These are phyloP conservation scores for Nakazawaea laoshanensis DNA, from an alignment of 805 yeast genomes.

Conservation along the genomic window DNA sequence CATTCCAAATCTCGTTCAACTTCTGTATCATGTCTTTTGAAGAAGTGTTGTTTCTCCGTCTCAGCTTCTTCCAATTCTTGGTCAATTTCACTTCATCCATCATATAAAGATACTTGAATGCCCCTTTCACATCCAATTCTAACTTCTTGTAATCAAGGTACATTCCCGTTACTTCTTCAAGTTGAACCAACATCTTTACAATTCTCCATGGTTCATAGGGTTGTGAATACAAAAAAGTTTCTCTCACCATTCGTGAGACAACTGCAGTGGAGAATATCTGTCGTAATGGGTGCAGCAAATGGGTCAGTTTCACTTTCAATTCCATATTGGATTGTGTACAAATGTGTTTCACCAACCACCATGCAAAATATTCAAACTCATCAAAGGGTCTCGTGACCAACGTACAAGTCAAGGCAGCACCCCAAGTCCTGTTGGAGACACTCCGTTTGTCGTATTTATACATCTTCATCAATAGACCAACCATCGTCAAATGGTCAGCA, in stretches of 20 bases:
- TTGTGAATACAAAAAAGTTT: slow-evolving; percentile 14
- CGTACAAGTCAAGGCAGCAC: slow-evolving; percentile 10
- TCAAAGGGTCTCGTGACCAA: slow-evolving; percentile 11
- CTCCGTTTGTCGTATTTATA: slow-evolving; percentile 6
- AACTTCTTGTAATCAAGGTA: slow-evolving; percentile 8
- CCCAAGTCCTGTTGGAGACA: slow-evolving; percentile 13
- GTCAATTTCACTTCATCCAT: not conserved
- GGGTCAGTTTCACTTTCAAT: slow-evolving; percentile 8
- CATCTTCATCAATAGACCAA: slow-evolving; percentile 6
- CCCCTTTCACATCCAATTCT: slow-evolving; percentile 1
- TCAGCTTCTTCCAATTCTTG: not conserved
- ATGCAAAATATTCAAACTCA: slow-evolving; percentile 10
- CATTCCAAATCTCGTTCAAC: slow-evolving; percentile 9
- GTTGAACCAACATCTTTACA: slow-evolving; percentile 12
- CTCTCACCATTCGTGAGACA: slow-evolving; percentile 12
- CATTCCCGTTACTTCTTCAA: slow-evolving; percentile 13
- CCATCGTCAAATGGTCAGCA: not conserved
- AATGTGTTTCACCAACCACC: slow-evolving; percentile 8
- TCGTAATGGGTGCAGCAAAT: slow-evolving; percentile 14
- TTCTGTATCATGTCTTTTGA: slow-evolving; percentile 2
- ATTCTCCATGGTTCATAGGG: slow-evolving; percentile 16
- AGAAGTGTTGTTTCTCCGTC: not conserved
- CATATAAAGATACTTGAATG: slow-evolving; percentile 1
- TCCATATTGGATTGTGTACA: slow-evolving; percentile 1
- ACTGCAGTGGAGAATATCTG: slow-evolving; percentile 13